Base-by-base conservation (phyloP, 345 rosid genomes). In the Excoecaria cochinchinensis region DNA sequence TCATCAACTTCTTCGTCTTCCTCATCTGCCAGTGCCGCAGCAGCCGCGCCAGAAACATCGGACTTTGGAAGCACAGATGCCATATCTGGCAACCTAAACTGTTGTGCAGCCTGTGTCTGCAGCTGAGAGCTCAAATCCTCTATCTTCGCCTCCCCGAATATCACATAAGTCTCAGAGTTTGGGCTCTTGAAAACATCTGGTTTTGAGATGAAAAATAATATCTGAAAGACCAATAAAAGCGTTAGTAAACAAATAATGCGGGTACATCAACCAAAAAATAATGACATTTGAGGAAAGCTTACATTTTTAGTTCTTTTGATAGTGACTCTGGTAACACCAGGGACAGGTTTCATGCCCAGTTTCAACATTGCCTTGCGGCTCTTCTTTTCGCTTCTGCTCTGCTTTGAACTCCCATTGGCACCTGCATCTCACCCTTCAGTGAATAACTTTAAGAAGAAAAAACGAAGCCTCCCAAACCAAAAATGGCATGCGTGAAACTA, bases 121-220 rank as follows among this genome's bases (percentile, higher is more conserved):
- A 93, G 87, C 87, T 93, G 97, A 36, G 98, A 90, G 86, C 98
- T 91, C 88, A 91, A 78, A 77, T 93, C 95, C 83, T 93, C 98
- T 47, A 93, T 89, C 92, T 91, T 93, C 50, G 97, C 98, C 88
- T 93, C 98, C 17, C 93, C 97, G 36, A 93, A 91, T 80, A 91
- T 89, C 78, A 93, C 78, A 71, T 93, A 93, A 19, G 96, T 91
- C 80, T 93, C 97, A 1, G 97, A 91, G 81, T 91, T 86, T 4
- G 95, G 93, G 84, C 97, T 90, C 82, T 93, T 93, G 84, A 93
- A 93, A 44, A 91, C 94, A 82, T 93, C 93, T 0, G 94, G 97
- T 73, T 93, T 93, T 11, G 98, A 90, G 78, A 91, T 90, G 83
- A 93, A 91, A 85, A 89, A 93, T 65, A 89, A 84, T 57, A 90